A percentile compares a stretch with the other conserved stretches of the same genome.
Conservation (phyloP, 805 yeast species). For the Ogataea corticis region DNA sequence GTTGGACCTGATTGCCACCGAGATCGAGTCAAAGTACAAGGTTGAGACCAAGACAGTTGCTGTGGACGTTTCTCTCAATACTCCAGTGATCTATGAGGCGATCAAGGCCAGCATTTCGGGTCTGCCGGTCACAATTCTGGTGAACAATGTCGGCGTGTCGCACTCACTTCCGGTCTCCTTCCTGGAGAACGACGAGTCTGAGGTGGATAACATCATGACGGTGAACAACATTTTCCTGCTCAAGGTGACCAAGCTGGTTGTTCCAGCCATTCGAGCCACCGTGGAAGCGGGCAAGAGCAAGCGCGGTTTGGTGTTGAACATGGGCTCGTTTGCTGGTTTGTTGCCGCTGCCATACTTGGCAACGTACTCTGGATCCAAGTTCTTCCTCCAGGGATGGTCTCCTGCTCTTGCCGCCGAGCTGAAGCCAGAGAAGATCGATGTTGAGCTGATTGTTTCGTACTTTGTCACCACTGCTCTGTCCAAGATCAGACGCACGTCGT, state of each 20-base stretch:
- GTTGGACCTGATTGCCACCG: slow-evolving; percentile 63
- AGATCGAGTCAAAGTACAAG: slow-evolving; percentile 57
- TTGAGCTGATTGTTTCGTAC: slow-evolving; percentile 81
- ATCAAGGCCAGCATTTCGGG: slow-evolving; percentile 48
- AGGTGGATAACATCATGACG: slow-evolving; percentile 76
- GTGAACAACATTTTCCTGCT: slow-evolving; percentile 85
- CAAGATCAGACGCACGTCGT: slow-evolving; percentile 76
- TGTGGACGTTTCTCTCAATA: slow-evolving; percentile 74
- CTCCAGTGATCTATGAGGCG: slow-evolving; percentile 52
- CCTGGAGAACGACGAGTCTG: slow-evolving; percentile 71
- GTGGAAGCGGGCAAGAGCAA: slow-evolving; percentile 41
- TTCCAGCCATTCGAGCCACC: slow-evolving; percentile 66
- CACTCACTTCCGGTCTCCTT: slow-evolving; percentile 96
- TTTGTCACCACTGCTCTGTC: slow-evolving; percentile 96
- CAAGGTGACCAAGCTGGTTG: slow-evolving; percentile 74
- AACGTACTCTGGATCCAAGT: slow-evolving; percentile 93
- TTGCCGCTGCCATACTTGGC: slow-evolving; percentile 91
- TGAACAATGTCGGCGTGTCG: slow-evolving; percentile 93
- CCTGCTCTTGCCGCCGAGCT: slow-evolving; percentile 86
- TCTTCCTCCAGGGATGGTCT: slow-evolving; percentile 93
- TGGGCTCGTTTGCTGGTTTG: slow-evolving; percentile 97
- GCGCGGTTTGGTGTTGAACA: slow-evolving; percentile 82
- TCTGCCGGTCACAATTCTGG: slow-evolving; percentile 68
- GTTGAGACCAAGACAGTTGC: slow-evolving; percentile 70
- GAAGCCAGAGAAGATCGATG: slow-evolving; percentile 69